Base-by-base conservation (phyloP, 331 rosid species). In the Malus hybrid region DNA sequence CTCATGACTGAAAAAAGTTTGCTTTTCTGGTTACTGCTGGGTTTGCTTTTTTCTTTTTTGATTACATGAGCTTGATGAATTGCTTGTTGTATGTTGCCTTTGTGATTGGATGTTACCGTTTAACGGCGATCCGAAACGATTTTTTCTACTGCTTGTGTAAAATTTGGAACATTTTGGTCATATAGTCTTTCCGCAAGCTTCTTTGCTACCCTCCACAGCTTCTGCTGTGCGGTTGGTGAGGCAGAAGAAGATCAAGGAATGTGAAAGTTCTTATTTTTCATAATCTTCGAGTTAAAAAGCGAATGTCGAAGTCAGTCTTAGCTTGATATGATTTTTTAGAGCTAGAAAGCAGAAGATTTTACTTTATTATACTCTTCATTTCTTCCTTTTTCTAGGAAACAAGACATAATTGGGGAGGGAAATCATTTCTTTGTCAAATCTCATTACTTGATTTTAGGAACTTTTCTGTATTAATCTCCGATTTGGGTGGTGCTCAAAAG, bases 21-120 rank as follows among this genome's bases (percentile, higher is more conserved):
- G 73, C 57, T 32, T 19, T 59, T 77, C 15, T 39, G 29, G 67
- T 79, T 78, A 80, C 82, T 76, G 76, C 70, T 80, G 22, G 34
- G 31, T 62, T 75, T 79, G 73, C 56, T 36, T 70, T 12, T 22
- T 10, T 70, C 5, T 76, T 69, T 12, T 44, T 73, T 71, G 50
- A 66, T 19, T 13, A 7, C 65, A 27, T 78, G 76, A 67, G 74
- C 78, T 67, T 80, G 56, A 69, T 29, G 74, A 77, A 62, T 55
- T 74, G 42, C 69, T 57, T 73, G 11, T 52, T 83, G 15, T 76
- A 70, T 73, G 68, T 77, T 78, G 15, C 70, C 32, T 4, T 4
- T 73, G 71, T 60, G 42, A 39, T 57, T 56, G 22, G 55, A 71
- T n/a, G 27, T 70, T 13, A 64, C 80, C 76, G 56, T 44, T 70